phyloP scores from a whole-genome alignment of 2,329 filamentous ascomycete species.

The Xylaria sp. region DNA sequence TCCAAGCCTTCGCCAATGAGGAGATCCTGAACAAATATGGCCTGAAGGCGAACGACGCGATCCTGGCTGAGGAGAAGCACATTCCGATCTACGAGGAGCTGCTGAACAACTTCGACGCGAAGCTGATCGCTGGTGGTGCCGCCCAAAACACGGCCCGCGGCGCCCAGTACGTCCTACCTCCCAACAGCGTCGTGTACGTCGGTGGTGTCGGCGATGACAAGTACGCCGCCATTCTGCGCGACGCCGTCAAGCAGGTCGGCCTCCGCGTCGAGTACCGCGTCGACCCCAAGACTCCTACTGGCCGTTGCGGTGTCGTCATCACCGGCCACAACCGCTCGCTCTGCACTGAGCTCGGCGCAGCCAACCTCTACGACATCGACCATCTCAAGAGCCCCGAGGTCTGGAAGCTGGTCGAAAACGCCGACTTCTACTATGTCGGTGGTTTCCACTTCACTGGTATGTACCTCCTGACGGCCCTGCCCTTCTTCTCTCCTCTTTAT shows the following conservation, averaged over 20 bases:
- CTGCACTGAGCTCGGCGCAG: conserved; percentile 93
- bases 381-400: conserved; percentile 92
- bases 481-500: background rate
- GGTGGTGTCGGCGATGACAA: conserved; percentile 96
- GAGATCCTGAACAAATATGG: conserved; percentile 90
- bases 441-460: conserved; percentile 88
- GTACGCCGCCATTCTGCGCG: conserved; percentile 87
- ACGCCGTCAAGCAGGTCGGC: conserved; percentile 87
- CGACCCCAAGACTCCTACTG: conserved; percentile 84
- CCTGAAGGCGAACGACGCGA: conserved; percentile 96
- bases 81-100: conserved; percentile 91
- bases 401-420: conserved; percentile 90
- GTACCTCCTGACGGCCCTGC: conserved; percentile 49
- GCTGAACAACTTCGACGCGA: conserved; percentile 89
- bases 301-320: conserved; percentile 95
- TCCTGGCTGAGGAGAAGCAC: conserved; percentile 94
- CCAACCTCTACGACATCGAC: conserved; percentile 95
- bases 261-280: conserved; percentile 95
- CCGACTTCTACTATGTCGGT: conserved; percentile 90
- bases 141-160: conserved; percentile 98
- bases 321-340: conserved; percentile 95
- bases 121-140: conserved; percentile 94
- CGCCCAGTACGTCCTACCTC: conserved; percentile 92
- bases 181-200: conserved; percentile 91
- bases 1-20: conserved; percentile 86